Evolutionary conservation across 2,329 filamentous ascomycete species (phyloP).

Genomic region (Cordyceps cicadae): DNA sequence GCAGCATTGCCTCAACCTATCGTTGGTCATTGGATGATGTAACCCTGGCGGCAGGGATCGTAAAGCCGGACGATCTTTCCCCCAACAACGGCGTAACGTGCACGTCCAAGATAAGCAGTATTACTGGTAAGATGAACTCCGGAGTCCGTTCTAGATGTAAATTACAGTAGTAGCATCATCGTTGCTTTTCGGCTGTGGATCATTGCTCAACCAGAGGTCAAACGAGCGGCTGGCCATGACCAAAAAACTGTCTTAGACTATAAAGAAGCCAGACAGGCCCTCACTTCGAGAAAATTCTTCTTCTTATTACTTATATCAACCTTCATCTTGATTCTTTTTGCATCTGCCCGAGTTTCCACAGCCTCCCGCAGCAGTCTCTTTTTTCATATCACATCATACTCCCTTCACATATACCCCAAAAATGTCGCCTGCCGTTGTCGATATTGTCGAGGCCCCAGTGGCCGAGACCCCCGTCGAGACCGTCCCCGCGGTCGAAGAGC

Average conservation of each 20-base stretch:
- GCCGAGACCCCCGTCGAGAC: constrained; percentile 1
- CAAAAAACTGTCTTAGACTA: background rate
- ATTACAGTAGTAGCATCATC: background rate
- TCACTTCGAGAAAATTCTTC: background rate
- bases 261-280: constrained; percentile 2
- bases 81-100: background rate
- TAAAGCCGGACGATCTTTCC: background rate
- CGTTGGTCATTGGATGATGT: background rate
- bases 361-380: background rate
- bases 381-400: background rate
- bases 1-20: background rate
- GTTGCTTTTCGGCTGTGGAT: constrained; percentile 2
- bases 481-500: background rate
- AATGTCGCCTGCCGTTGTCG: constrained; percentile 7
- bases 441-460: constrained; percentile 7
- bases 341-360: background rate
- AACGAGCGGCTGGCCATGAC: background rate
- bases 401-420: background rate
- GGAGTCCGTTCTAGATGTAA: constrained; percentile 7
- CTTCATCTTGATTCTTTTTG: background rate
- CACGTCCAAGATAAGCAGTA: constrained; percentile 9
- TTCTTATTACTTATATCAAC: background rate
- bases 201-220: background rate
- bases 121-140: constrained; percentile 7
- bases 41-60: background rate